A percentile compares a stretch with the other conserved stretches of the same genome.
Conservation (phyloP, 345 rosid species). For the Lumnitzera racemosa region DNA sequence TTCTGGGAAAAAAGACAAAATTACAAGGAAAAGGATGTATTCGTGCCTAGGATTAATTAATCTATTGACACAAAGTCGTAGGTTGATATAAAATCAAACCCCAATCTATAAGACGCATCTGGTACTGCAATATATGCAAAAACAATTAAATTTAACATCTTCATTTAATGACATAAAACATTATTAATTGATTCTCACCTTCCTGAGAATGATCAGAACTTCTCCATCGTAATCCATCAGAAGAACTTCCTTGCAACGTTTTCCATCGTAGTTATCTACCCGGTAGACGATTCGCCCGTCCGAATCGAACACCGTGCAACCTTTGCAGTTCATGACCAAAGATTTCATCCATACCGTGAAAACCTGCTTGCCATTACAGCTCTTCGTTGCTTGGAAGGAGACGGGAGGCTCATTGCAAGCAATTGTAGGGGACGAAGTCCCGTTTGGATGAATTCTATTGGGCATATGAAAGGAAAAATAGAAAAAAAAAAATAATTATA, state of each 20-base stretch:
- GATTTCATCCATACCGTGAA: constrained; percentile 18
- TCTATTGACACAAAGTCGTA: too few relatives aligned
- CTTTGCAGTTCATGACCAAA: constrained; percentile 8
- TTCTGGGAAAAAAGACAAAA: neutral
- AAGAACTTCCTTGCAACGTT: constrained; percentile 1
- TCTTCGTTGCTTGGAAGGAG: too few relatives aligned
- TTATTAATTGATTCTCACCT: constrained; percentile 1
- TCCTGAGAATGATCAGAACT: constrained; percentile 5
- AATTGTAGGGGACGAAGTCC: too few relatives aligned
- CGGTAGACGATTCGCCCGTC: constrained; percentile 7
- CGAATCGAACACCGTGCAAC: constrained; percentile 14
- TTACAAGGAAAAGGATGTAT: neutral
- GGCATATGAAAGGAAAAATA: too few relatives aligned
- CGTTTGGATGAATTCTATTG: too few relatives aligned
- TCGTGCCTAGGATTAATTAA: neutral
- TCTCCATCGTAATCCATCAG: constrained; percentile 6
- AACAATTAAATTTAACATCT: too few relatives aligned
- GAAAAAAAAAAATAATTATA: too few relatives aligned
- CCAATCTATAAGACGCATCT: too few relatives aligned
- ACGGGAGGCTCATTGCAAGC: too few relatives aligned
- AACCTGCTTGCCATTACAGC: neutral
- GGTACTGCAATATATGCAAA: too few relatives aligned
- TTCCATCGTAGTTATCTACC: constrained; percentile 9
- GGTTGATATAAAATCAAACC: too few relatives aligned
- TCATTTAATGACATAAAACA: too few relatives aligned